Evolutionary conservation across 768 basidiomycete species (phyloP).

Genomic region (Mycena latifolia): DNA sequence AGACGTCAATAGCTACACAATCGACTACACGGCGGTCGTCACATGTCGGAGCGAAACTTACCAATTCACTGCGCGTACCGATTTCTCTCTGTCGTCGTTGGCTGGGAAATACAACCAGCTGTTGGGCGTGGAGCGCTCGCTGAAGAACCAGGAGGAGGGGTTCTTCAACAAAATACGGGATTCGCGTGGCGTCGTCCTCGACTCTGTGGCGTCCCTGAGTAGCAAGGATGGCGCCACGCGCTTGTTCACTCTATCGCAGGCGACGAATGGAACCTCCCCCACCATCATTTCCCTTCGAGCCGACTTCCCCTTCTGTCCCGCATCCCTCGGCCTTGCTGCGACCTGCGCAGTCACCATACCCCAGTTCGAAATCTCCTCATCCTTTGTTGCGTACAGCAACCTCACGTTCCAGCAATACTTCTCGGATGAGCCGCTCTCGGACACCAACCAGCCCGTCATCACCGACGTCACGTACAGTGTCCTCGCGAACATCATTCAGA

Average conservation of each 20-base stretch:
- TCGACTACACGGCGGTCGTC: constrained; percentile 38
- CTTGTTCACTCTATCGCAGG: constrained; percentile 31
- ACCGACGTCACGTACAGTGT: no score
- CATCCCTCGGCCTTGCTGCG: no score
- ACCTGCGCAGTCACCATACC: no score
- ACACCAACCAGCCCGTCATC: background rate
- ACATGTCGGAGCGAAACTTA: constrained; percentile 31
- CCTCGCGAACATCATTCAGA: constrained; percentile 38
- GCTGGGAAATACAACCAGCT: constrained; percentile 37
- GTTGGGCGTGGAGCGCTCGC: constrained; percentile 30
- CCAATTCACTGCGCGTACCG: constrained; percentile 34
- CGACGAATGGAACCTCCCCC: constrained; percentile 12
- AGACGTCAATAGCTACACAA: constrained; percentile 23
- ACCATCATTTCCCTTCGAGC: no score
- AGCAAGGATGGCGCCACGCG: constrained; percentile 34
- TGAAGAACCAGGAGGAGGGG: constrained; percentile 22
- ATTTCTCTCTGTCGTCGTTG: constrained; percentile 35
- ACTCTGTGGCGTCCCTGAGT: constrained; percentile 16
- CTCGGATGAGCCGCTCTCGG: no score
- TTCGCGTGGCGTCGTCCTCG: constrained; percentile 23
- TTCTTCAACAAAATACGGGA: constrained; percentile 29
- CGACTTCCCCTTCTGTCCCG: no score
- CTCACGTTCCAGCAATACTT: no score
- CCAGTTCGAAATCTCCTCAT: background rate
- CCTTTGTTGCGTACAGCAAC: constrained; percentile 28